A percentile compares a stretch with the other conserved stretches of the same genome.
Evolutionary conservation across 805 yeast species (phyloP).

Genomic region (Starmerella riodocensis): DNA sequence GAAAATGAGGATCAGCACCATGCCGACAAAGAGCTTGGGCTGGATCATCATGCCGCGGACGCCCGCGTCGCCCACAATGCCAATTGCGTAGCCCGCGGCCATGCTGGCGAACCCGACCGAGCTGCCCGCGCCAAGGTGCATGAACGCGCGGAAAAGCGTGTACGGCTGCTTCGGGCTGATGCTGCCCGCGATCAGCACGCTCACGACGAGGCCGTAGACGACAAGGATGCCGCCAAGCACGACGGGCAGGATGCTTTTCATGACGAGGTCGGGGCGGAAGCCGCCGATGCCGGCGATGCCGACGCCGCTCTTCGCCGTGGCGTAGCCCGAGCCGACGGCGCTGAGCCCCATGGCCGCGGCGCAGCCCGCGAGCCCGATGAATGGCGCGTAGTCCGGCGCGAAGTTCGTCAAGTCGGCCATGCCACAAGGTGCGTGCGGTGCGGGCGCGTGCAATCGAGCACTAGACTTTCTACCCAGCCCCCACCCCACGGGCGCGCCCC

Average conservation of each 20-base stretch:
- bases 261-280: conserved; percentile 89
- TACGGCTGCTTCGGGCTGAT: conserved; percentile 66
- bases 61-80: conserved; percentile 88
- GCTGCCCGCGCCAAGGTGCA: conserved; percentile 93
- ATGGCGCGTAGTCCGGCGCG: conserved; percentile 89
- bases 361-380: conserved; percentile 93
- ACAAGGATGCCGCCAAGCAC: conserved; percentile 97
- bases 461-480: too few relatives aligned
- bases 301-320: conserved; percentile 95
- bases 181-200: conserved; percentile 80
- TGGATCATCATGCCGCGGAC: conserved; percentile 80
- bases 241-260: conserved; percentile 85
- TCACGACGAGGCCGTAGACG: conserved; percentile 92
- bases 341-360: conserved; percentile 82
- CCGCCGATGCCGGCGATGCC: conserved; percentile 98
- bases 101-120: conserved; percentile 94
- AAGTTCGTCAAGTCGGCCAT: conserved; percentile 35
- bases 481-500: too few relatives aligned
- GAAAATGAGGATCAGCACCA: conserved; percentile 75
- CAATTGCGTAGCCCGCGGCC: conserved; percentile 94
- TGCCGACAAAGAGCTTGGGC: conserved; percentile 78
- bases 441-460: too few relatives aligned
- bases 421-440: too few relatives aligned
- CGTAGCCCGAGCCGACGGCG: conserved; percentile 97
- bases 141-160: conserved; percentile 87